Base-by-base conservation (phyloP, 2,329 filamentous ascomycete genomes). In the Diaporthe ilicicola region DNA sequence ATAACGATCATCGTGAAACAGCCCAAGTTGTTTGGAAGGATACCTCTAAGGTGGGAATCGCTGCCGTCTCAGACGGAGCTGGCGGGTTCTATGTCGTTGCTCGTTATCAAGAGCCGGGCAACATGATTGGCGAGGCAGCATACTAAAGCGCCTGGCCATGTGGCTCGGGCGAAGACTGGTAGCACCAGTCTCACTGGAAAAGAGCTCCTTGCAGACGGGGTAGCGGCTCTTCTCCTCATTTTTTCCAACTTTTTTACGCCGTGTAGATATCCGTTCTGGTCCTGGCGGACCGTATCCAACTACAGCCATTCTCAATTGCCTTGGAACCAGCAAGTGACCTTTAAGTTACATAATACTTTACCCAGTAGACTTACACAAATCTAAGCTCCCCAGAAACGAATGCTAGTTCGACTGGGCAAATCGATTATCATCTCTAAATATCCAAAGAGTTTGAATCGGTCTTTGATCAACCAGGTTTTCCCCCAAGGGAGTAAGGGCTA, bases 121-220 rank as follows among this genome's bases (percentile, higher is more conserved):
- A 62, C 56, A 46, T 46, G 39, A 62, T 62, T 27, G 56, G 56
- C 17, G 56, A 62, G 42, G 56, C 56, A 4, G 56, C 56, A 62
- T 62, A 62, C 42, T 62, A 62, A 39, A 22, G 15, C 8, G 34
- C 8, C 9, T 15, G 5, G 0, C 4, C 8, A 34, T 15, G 27
- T 62, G 42, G 27, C 24, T 24, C 42, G 22, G 19, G 32, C 10
- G n/a, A 22, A 22, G 19, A 55, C 54, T 48, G 42, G 42, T 46
- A 22, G 56, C 39, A 6, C 22, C 56, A 15, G 42, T 24, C 19
- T 48, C 4, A 17, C n/a, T 59, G 27, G 29, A 12, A 19, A 15
- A 4, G 3, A 44, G 27, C 22, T 42, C 39, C 39, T 46, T 15
- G 42, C 42, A 5, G 19, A 1, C 17, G 6, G 8, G 22, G 19